Evolutionary conservation across 2,329 filamentous ascomycete genomes (phyloP).

Genomic region (Escovopsis sp.): DNA sequence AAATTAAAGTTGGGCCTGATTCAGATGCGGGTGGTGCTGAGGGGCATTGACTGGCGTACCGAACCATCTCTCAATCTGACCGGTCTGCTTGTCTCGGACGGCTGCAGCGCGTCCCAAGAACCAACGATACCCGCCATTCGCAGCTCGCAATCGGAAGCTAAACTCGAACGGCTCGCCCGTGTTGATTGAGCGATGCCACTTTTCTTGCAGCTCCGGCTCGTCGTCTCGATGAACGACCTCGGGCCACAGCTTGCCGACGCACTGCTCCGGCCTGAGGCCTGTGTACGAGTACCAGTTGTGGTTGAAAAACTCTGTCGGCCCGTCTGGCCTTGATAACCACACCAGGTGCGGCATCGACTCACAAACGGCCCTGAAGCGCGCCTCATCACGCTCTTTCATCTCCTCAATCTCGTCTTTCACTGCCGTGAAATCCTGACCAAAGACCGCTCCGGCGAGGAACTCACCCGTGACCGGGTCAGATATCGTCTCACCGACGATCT

Average conservation of each 20-base stretch:
- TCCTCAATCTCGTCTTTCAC: constrained; percentile 54
- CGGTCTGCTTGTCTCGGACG: constrained; percentile 48
- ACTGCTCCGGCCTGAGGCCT: constrained; percentile 47
- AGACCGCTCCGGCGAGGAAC: constrained; percentile 58
- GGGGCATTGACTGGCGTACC: constrained; percentile 27
- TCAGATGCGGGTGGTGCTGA: not conserved
- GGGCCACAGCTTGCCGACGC: constrained; percentile 47
- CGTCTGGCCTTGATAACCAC: constrained; percentile 57
- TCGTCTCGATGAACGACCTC: constrained; percentile 58
- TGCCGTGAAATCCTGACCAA: constrained; percentile 57
- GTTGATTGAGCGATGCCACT: constrained; percentile 47
- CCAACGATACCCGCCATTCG: constrained; percentile 61
- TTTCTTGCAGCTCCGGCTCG: constrained; percentile 34
- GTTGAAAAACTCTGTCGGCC: constrained; percentile 58
- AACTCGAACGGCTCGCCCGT: constrained; percentile 56
- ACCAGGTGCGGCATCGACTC: constrained; percentile 60
- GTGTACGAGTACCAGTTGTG: constrained; percentile 71
- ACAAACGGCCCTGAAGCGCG: constrained; percentile 60
- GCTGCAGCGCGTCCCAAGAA: constrained; percentile 61
- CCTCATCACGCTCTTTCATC: constrained; percentile 56
- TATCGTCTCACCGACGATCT: constrained; percentile 53
- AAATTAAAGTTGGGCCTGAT: not conserved
- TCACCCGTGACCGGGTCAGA: constrained; percentile 52
- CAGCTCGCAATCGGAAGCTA: constrained; percentile 55
- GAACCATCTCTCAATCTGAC: constrained; percentile 64